phyloP scores from a whole-genome alignment of 768 basidiomycete species.

The Collybiopsis luxurians region DNA sequence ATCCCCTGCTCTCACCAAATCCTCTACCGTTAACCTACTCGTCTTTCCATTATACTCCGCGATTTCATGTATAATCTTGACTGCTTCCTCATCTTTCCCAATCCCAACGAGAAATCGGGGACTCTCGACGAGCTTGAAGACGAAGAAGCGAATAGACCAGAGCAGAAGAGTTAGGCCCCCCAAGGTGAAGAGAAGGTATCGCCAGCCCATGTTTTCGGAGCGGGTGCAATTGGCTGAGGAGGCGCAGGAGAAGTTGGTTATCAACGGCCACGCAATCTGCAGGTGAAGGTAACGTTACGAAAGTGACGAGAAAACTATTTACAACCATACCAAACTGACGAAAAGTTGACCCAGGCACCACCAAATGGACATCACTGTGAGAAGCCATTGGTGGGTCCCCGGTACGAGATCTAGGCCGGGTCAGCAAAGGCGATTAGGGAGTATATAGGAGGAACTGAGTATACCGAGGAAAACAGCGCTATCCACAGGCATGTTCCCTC shows the following conservation, averaged over 20 bases:
- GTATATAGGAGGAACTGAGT: conserved; percentile 3
- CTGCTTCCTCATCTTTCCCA: conserved; percentile 51
- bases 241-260: conserved; percentile 51
- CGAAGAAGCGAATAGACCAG: conserved; percentile 51
- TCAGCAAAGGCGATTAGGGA: conserved; percentile 10
- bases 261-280: conserved; percentile 59
- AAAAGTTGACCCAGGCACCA: conserved; percentile 58
- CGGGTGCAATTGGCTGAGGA: conserved; percentile 31
- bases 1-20: conserved; percentile 30
- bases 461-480: conserved; percentile 49
- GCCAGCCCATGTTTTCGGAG: conserved; percentile 61
- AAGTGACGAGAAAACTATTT: background rate
- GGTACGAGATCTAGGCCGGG: conserved; percentile 57
- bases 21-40: conserved; percentile 39
- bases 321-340: conserved; percentile 36
- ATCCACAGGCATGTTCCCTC: conserved; percentile 57
- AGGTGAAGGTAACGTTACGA: background rate
- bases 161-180: conserved; percentile 51
- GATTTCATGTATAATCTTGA: conserved; percentile 43
- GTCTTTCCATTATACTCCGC: conserved; percentile 49
- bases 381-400: conserved; percentile 52
- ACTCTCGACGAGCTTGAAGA: conserved; percentile 53
- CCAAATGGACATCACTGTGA: conserved; percentile 57
- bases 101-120: conserved; percentile 56
- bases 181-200: conserved; percentile 53